Evolutionary conservation across 2,329 filamentous ascomycete species (phyloP), one percentile per base, ranked within the genome.

Genomic region (Fusarium lateritium): DNA sequence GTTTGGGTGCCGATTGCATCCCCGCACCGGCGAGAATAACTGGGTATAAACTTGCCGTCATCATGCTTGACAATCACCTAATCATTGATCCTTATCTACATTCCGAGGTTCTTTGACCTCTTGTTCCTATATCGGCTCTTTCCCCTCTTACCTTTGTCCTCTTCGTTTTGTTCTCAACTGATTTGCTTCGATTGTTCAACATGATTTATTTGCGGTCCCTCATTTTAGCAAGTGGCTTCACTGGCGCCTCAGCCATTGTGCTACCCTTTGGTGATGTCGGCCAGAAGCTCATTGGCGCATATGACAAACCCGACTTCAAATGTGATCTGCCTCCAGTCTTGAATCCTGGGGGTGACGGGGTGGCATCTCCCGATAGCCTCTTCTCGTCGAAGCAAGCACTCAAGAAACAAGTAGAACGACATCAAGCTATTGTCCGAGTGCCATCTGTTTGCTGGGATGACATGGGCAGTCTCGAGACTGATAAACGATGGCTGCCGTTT

Each of bases 381-480:
- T 82, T 81, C 51, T 74, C 73, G 0, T 76, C 76, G 36, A 52
- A 75, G 15, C 73, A 76, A 8, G 79, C 80, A 2, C 62, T 82
- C 7, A 61, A 72, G 3, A 81, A 72, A 38, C 84, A 85, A 68
- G 80, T 87, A 36, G 68, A 79, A 42, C 81, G 86, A 3, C 83
- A 88, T 60, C 85, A 86, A 22, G 83, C 82, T 7, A 83, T 89
- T 6, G 87, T 89, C 11, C 81, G 83, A 57, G 82, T 89, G 40
- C 83, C 84, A 1, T 84, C 86, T 1, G 77, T 88, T 40, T 86
- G 82, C 43, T 89, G 84, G 65, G 87, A 89, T 60, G 85, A 89
- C 58, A 81, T 87, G 49, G 86, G 86, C 6, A 76, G 79, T 5
- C 81, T 88, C 21, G 84, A 83, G 17, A 76, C 83, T 39, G 87